Base-by-base conservation (phyloP, 495 filamentous ascomycete genomes). In the Cercophora newfieldiana region DNA sequence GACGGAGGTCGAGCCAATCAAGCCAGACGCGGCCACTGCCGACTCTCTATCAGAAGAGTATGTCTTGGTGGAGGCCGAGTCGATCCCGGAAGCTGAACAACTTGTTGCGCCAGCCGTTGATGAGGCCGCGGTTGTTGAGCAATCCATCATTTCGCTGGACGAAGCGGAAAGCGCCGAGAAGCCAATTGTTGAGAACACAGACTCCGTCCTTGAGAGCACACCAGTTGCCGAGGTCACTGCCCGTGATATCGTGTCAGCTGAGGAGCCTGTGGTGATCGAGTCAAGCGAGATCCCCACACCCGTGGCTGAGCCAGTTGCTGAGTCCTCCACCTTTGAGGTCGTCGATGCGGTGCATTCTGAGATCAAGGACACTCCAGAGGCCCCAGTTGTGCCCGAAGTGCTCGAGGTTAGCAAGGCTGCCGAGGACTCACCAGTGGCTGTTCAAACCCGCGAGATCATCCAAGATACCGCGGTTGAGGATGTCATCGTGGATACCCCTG, bases 31-130 rank as follows among this genome's bases (percentile, higher is more conserved):
- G 25, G 29, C 28, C 5, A 30, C 18, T 12, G 51, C 44, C 4
- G 71, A 72, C 29, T 44, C 68, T 0, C 10, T 62, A 14, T 68
- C 65, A 14, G 68, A 72, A 18, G 71, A 72, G 19, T 70, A 59
- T 59, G 68, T 72, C 25, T n/a, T 72, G 31, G 66, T 74, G 22
- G 67, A 72, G 2, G 55, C 68, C 2, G 58, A 59, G 1, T 65
- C 66, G 7, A 26, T 55, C n/a, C 48, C 68, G 55, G 61, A 59
- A 29, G 44, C 12, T 50, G 64, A 66, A 56, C 55, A 54, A 33
- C 7, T 44, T 14, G 66, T 66, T 31, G 10, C 60, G 18, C 50
- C 54, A 4, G 21, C 21, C 0, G 65, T 61, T 25, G 68, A 72
- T 7, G 68, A 70, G 7, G 31, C 59, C 7, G 50, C 61, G 12